phyloP scores from a whole-genome alignment of 441 rosid genomes.

The Adansonia madagascariensis region DNA sequence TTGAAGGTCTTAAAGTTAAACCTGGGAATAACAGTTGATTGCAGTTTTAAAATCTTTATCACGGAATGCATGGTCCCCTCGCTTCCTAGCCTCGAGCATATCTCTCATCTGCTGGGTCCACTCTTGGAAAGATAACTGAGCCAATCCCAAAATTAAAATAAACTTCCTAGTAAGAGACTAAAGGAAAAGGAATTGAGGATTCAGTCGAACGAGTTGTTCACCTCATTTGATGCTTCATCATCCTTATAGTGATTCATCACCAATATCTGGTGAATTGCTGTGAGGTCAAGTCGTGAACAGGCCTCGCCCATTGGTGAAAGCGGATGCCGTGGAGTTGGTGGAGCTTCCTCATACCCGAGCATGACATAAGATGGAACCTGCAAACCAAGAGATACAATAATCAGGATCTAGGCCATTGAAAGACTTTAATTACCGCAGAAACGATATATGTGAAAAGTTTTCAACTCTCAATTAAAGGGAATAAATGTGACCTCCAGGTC shows the following conservation, averaged over 20 bases:
- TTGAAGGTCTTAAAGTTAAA: slow-evolving; percentile 25
- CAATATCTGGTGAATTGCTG: slow-evolving; percentile 68
- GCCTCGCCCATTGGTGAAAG: slow-evolving; percentile 77
- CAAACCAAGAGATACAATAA: slow-evolving; percentile 25
- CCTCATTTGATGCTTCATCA: slow-evolving; percentile 71
- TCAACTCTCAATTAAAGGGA: background rate
- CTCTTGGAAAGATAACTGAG: slow-evolving; percentile 78
- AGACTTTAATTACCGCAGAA: background rate
- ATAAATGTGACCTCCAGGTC: background rate
- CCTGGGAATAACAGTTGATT: slow-evolving; percentile 73
- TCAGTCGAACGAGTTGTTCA: slow-evolving; percentile 26
- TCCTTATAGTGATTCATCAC: slow-evolving; percentile 63
- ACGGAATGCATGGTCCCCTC: slow-evolving; percentile 70
- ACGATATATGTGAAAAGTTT: slow-evolving; percentile 1
- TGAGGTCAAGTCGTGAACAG: slow-evolving; percentile 72
- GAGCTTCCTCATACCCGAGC: slow-evolving; percentile 52
- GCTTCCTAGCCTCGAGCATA: slow-evolving; percentile 67
- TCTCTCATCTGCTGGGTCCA: slow-evolving; percentile 78
- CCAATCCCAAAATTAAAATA: slow-evolving; percentile 24
- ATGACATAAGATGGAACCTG: slow-evolving; percentile 64
- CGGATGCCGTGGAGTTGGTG: slow-evolving; percentile 49
- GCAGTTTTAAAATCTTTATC: slow-evolving; percentile 76
- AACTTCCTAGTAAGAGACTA: slow-evolving; percentile 21
- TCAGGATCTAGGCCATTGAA: background rate
- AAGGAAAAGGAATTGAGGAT: background rate